These are phyloP conservation scores for Oidiodendron maius DNA, from an alignment of 495 filamentous ascomycete species.

Conservation along the genomic window DNA sequence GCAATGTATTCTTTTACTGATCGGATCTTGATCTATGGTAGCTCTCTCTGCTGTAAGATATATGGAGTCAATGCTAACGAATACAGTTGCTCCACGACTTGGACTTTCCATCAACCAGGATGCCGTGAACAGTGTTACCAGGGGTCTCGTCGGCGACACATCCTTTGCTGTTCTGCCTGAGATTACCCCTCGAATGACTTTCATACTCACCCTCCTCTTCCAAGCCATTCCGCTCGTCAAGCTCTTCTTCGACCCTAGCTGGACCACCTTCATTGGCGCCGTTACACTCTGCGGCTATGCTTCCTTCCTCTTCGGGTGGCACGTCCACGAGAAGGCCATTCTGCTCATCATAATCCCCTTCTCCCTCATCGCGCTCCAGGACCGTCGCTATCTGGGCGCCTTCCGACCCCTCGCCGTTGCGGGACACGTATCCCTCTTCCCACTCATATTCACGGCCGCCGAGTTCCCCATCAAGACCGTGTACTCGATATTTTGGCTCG, in stretches of 20 bases:
- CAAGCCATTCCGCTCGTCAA: constrained; percentile 76
- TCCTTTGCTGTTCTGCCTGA: constrained; percentile 90
- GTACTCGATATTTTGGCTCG: constrained; percentile 89
- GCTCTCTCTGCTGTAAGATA: too few species aligned
- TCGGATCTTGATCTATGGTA: constrained; percentile 72
- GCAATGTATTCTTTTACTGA: constrained; percentile 93
- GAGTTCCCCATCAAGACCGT: constrained; percentile 91
- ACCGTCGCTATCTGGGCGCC: constrained; percentile 84
- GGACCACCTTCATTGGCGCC: constrained; percentile 82
- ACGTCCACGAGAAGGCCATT: constrained; percentile 97
- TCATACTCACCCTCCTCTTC: constrained; percentile 75
- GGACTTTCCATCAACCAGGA: constrained; percentile 63
- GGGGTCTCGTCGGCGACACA: constrained; percentile 91
- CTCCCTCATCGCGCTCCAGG: constrained; percentile 86
- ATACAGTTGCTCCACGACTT: constrained; percentile 68
- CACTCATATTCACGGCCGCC: constrained; percentile 81
- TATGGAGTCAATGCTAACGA: constrained; percentile 1
- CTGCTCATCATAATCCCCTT: constrained; percentile 93
- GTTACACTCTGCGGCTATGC: constrained; percentile 94
- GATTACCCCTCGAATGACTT: constrained; percentile 72
- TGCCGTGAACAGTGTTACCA: constrained; percentile 81
- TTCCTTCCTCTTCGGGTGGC: constrained; percentile 97
- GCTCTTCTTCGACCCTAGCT: constrained; percentile 74
- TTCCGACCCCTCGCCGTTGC: constrained; percentile 90
- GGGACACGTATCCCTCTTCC: constrained; percentile 92